phyloP scores from a whole-genome alignment of 371 early-diverging fungal species.

The Apophysomyces sp. region DNA sequence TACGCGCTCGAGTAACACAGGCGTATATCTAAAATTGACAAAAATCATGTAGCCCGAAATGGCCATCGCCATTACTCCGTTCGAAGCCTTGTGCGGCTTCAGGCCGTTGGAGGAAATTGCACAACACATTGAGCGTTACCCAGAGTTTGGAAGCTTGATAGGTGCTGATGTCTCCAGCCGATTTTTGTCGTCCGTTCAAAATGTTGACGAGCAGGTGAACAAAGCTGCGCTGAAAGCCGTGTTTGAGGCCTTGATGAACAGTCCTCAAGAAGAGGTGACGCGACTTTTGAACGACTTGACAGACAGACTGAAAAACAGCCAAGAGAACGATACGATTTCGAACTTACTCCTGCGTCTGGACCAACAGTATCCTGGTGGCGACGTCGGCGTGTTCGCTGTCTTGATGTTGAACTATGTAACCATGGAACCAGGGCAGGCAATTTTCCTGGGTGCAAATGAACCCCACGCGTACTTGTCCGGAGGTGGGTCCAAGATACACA shows the following conservation, averaged over 20 bases:
- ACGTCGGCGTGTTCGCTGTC: slow-evolving; percentile 88
- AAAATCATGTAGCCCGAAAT: slow-evolving; percentile 83
- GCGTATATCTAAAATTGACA: not conserved
- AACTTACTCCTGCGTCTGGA: slow-evolving; percentile 76
- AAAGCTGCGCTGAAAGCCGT: slow-evolving; percentile 61
- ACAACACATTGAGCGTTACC: slow-evolving; percentile 61
- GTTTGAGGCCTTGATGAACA: slow-evolving; percentile 75
- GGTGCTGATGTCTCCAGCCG: slow-evolving; percentile 41
- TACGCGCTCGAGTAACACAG: not conserved
- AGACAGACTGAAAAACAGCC: slow-evolving; percentile 31
- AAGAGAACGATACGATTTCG: slow-evolving; percentile 31
- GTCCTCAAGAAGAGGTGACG: slow-evolving; percentile 48
- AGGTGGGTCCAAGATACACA: slow-evolving; percentile 42
- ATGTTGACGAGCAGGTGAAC: slow-evolving; percentile 34
- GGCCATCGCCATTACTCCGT: slow-evolving; percentile 94
- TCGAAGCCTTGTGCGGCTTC: slow-evolving; percentile 97
- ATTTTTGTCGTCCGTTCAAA: slow-evolving; percentile 32
- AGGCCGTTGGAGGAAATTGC: slow-evolving; percentile 82
- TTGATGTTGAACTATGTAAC: slow-evolving; percentile 86
- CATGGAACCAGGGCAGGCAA: slow-evolving; percentile 85
- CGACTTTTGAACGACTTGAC: slow-evolving; percentile 54
- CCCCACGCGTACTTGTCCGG: slow-evolving; percentile 97
- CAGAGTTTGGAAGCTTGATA: slow-evolving; percentile 74
- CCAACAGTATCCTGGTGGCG: slow-evolving; percentile 84
- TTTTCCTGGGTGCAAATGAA: slow-evolving; percentile 95